Evolutionary conservation across 768 basidiomycete genomes (phyloP), one percentile per base, ranked within the genome.

Genomic region (Trametes cinnabarina): DNA sequence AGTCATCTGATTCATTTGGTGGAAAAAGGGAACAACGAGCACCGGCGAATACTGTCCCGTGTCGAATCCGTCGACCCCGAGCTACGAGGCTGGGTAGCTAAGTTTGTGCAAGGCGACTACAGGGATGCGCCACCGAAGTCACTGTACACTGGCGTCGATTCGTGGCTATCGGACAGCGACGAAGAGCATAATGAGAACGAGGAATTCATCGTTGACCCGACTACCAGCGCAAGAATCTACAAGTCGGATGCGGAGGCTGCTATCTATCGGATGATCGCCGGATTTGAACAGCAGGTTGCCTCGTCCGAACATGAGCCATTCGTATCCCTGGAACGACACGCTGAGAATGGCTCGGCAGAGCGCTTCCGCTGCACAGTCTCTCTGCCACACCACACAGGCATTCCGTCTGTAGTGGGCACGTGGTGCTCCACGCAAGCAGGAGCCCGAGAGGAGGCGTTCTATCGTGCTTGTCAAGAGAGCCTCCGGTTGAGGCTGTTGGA

Each of bases 1-100:
- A 77, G 82, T 58, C 79, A 83, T 65, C 64, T 88, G 40, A 70
- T 90, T 6, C 79, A 88, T 65, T 80, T 91, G 80, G 76, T 79
- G 20, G 83, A 90, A 67, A 75, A 77, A 60, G 79, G 76, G 3
- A 85, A 83, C 60, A 80, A 82, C 57, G 62, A 68, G 14, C 85
- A 88, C 63, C 80, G 79, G 22, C 81, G 77, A 41, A 75, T 79
- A 34, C 54, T 90, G n/a, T 72, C 77, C 23, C 74, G 69, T 26
- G 72, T 77, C 14, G 75, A 77, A 7, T 73, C 72, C 32, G 61
- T 74, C 12, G 72, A 77, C 51, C 67, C 74, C 9, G 70, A 71
- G 17, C 76, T 83, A 68, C 62, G 72, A 51, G 65, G 63, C 34
- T 88, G 87, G 86, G 76, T 79, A 7, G 72, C 82, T 48, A 71